Percentiles rank a stretch among this genome's conserved stretches.
These are phyloP conservation scores for Geranium brycei DNA, from an alignment of 345 rosid species.

Conservation along the genomic window DNA sequence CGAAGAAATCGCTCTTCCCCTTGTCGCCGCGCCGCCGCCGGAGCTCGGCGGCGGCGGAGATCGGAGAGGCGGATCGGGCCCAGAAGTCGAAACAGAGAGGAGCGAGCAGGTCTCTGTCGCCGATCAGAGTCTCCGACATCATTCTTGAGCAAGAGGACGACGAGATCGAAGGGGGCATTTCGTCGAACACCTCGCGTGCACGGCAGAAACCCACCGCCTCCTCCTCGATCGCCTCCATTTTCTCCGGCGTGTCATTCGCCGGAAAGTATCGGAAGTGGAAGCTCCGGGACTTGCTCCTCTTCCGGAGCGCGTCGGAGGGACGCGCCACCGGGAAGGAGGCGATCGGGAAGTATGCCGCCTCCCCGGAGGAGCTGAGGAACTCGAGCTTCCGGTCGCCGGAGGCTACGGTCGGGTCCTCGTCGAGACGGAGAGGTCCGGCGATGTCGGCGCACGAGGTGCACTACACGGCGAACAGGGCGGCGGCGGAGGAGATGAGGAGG, in stretches of 20 bases:
- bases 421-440: conserved; percentile 24
- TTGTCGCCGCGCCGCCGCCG: conserved; percentile 11
- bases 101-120: conserved; percentile 72
- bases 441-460: conserved; percentile 77
- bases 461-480: conserved; percentile 79
- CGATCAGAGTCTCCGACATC: conserved; percentile 55
- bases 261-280: conserved; percentile 63
- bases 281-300: conserved; percentile 58
- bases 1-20: conserved; percentile 14
- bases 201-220: conserved; percentile 17
- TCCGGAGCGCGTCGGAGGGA: conserved; percentile 90
- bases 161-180: background rate
- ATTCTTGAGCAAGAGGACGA: conserved; percentile 24
- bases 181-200: background rate
- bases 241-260: conserved; percentile 56
- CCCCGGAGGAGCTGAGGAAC: conserved; percentile 39
- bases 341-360: conserved; percentile 33
- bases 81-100: conserved; percentile 10
- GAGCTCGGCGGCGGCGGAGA: conserved; percentile 22
- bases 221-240: conserved; percentile 17
- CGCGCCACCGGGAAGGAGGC: conserved; percentile 45
- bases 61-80: conserved; percentile 16
- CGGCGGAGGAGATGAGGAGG: conserved; percentile 76
- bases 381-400: conserved; percentile 64
- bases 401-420: conserved; percentile 21